Conservation (phyloP, 2,329 filamentous ascomycete genomes). For the Ophiostoma quercus region DNA sequence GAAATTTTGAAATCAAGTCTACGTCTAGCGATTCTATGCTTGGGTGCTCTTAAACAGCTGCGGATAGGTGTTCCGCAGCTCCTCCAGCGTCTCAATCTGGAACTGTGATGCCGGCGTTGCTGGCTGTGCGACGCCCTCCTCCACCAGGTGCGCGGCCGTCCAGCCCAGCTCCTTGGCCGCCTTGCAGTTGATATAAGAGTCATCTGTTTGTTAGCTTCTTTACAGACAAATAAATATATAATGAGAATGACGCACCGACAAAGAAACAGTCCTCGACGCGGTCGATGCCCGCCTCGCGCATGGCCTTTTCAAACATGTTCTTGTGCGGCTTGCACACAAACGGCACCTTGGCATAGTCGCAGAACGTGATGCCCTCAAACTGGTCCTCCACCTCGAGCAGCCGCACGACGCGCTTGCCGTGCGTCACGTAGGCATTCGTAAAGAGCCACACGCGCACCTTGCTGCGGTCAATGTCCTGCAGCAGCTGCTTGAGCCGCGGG, state of each 20-base stretch:
- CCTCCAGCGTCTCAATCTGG: conserved; percentile 69
- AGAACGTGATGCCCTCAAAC: conserved; percentile 93
- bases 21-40: neutral
- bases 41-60: conserved; percentile 68
- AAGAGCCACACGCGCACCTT: conserved; percentile 91
- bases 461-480: conserved; percentile 73
- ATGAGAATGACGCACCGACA: conserved; percentile 42
- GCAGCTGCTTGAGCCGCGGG: conserved; percentile 64
- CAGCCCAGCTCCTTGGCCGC: conserved; percentile 76
- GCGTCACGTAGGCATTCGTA: conserved; percentile 91
- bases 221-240: too few relatives aligned
- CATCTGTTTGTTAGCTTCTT: conserved; percentile 48
- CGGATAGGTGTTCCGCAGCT: conserved; percentile 71
- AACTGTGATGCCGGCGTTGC: conserved; percentile 61
- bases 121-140: conserved; percentile 63
- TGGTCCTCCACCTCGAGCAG: conserved; percentile 78
- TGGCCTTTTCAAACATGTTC: conserved; percentile 82
- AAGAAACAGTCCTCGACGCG: conserved; percentile 76
- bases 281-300: conserved; percentile 71
- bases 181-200: conserved; percentile 76
- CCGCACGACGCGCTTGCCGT: conserved; percentile 74
- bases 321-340: conserved; percentile 82
- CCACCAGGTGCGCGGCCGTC: conserved; percentile 80
- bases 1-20: neutral
- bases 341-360: conserved; percentile 70